These are phyloP conservation scores for Paraconiothyrium brasiliense DNA, from an alignment of 2,329 filamentous ascomycete genomes.

Conservation along the genomic window DNA sequence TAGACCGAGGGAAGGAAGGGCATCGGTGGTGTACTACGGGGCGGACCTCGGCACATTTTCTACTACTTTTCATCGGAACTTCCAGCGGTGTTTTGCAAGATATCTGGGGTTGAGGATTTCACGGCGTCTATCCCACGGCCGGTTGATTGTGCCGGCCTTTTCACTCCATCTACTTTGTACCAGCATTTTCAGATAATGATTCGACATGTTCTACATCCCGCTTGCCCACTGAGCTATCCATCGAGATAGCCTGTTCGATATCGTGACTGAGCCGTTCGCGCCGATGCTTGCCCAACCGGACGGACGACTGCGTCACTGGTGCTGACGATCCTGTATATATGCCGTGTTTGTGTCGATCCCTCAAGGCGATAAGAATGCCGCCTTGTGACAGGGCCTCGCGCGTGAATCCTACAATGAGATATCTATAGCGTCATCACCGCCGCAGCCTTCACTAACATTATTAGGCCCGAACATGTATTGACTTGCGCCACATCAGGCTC, in stretches of 20 bases:
- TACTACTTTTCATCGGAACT: slow-evolving; percentile 4
- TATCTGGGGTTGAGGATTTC: background rate
- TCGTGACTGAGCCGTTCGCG: background rate
- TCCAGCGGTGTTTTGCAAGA: background rate
- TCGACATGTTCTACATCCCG: background rate
- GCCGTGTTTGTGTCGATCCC: background rate
- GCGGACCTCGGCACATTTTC: background rate
- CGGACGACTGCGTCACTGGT: background rate
- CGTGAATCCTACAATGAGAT: background rate
- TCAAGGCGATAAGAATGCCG: background rate
- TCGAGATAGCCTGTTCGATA: background rate
- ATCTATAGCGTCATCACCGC: background rate
- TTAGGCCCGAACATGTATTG: background rate
- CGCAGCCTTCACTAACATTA: background rate
- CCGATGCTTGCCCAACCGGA: background rate
- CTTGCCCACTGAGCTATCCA: background rate
- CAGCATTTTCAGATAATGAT: slow-evolving; percentile 4
- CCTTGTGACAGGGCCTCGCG: background rate
- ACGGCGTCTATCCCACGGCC: slow-evolving; percentile 5
- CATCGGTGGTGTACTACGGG: slow-evolving; percentile 1
- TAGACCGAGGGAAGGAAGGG: background rate
- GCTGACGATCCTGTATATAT: background rate
- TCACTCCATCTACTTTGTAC: background rate
- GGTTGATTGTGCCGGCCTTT: slow-evolving; percentile 1
- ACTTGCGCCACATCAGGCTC: background rate